These are phyloP conservation scores for Aphanocladium album DNA, from an alignment of 2,329 filamentous ascomycete genomes.

Conservation along the genomic window DNA sequence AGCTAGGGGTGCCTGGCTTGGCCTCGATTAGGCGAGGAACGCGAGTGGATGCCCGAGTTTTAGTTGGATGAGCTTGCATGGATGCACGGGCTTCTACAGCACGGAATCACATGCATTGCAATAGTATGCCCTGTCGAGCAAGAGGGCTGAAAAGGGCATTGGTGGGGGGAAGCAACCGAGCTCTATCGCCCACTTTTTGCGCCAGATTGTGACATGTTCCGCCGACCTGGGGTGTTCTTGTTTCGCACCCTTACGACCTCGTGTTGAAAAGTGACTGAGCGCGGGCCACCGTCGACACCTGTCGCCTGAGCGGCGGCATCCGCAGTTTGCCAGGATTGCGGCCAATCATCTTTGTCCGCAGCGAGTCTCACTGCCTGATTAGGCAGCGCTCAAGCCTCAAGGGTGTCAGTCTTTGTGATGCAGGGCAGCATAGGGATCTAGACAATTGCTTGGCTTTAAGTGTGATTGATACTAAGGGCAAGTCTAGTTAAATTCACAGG, in stretches of 20 bases:
- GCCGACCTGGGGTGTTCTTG: too few species aligned
- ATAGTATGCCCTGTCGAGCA: too few species aligned
- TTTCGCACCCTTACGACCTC: not conserved
- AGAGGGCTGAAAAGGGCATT: too few species aligned
- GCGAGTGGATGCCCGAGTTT: too few species aligned
- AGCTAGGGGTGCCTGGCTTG: not conserved
- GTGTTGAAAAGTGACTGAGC: not conserved
- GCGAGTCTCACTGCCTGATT: not conserved
- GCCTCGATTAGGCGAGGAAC: not conserved
- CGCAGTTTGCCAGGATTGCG: not conserved
- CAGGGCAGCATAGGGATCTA: not conserved
- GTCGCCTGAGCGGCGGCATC: not conserved
- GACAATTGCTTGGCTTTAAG: not conserved
- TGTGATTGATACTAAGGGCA: not conserved
- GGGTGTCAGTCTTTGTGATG: not conserved
- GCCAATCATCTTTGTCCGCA: not conserved
- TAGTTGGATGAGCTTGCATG: constrained; percentile 5
- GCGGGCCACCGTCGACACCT: constrained; percentile 2
- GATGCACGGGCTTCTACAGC: not conserved
- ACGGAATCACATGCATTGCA: too few species aligned
- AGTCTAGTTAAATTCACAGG: not conserved
- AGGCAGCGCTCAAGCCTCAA: constrained; percentile 5
- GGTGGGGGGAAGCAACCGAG: too few species aligned
- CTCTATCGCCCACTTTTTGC: too few species aligned
- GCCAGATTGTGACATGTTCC: too few species aligned